phyloP scores from a whole-genome alignment of 2,329 filamentous ascomycete species.

The Microsporum canis region DNA sequence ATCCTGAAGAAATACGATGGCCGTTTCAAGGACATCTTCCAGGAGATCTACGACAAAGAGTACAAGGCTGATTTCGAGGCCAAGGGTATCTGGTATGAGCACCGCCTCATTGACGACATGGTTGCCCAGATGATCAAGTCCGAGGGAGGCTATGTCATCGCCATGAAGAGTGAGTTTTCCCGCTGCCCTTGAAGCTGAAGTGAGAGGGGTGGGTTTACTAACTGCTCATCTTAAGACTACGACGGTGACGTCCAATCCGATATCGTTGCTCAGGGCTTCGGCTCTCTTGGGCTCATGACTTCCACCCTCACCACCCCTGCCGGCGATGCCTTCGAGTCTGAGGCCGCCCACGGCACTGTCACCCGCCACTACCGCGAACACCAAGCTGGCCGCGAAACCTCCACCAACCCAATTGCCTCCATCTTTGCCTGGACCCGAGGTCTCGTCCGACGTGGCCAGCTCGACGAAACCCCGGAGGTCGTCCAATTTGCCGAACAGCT shows the following conservation, averaged over 20 bases:
- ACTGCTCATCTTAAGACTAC: conserved; percentile 55
- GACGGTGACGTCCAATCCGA: conserved; percentile 98
- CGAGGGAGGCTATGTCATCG: conserved; percentile 90
- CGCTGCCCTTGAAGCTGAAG: background rate
- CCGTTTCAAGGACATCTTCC: conserved; percentile 98
- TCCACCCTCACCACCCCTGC: conserved; percentile 93
- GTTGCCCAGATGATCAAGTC: conserved; percentile 99
- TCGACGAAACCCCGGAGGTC: conserved; percentile 86
- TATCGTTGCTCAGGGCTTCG: conserved; percentile 95
- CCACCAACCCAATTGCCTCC: conserved; percentile 95
- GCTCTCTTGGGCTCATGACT: conserved; percentile 96
- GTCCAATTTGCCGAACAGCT: conserved; percentile 83
- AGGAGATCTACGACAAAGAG: conserved; percentile 79
- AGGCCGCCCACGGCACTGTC: conserved; percentile 95
- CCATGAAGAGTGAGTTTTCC: conserved; percentile 76
- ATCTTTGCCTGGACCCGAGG: conserved; percentile 99
- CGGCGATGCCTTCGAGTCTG: conserved; percentile 92
- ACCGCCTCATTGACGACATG: conserved; percentile 98
- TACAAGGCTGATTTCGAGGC: conserved; percentile 86
- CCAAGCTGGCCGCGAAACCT: conserved; percentile 95
- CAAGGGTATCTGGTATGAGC: conserved; percentile 97
- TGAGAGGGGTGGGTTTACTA: too few relatives aligned
- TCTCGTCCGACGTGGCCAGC: conserved; percentile 79
- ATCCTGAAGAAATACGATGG: conserved; percentile 99
- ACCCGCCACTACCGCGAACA: conserved; percentile 98